Percentiles rank a stretch among this genome's conserved stretches.
Conservation (phyloP, 208 protist genomes). For the Porcisia deanei region DNA sequence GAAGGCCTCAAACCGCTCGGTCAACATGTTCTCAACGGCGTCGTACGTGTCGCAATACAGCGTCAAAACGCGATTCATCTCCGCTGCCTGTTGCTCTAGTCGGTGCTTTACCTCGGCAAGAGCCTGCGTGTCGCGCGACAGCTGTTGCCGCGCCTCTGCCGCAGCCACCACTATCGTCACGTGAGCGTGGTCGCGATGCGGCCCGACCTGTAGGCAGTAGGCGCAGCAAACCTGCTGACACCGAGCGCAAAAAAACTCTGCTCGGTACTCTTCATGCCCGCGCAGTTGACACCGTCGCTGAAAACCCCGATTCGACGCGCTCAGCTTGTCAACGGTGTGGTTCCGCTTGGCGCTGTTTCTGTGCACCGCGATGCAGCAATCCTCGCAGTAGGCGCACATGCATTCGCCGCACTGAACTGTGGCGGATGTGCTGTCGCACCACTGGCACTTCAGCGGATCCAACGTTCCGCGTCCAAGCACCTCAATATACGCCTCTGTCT, state of each 20-base stretch:
- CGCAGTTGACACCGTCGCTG: slow-evolving; percentile 44
- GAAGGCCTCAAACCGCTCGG: slow-evolving; percentile 72
- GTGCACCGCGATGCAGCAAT: slow-evolving; percentile 73
- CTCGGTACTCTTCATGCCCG: slow-evolving; percentile 78
- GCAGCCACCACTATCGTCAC: slow-evolving; percentile 48
- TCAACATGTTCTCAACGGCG: slow-evolving; percentile 61
- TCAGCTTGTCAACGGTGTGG: slow-evolving; percentile 46
- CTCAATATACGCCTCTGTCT: slow-evolving; percentile 52
- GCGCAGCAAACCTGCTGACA: slow-evolving; percentile 84
- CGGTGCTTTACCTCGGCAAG: slow-evolving; percentile 44
- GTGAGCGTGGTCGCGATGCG: slow-evolving; percentile 70
- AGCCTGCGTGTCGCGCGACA: slow-evolving; percentile 48
- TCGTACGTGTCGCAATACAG: slow-evolving; percentile 77
- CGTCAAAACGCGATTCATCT: slow-evolving; percentile 62
- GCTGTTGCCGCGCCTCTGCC: slow-evolving; percentile 56
- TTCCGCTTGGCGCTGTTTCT: slow-evolving; percentile 69
- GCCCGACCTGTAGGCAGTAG: slow-evolving; percentile 84
- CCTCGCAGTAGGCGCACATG: slow-evolving; percentile 66
- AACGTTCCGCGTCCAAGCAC: slow-evolving; percentile 34
- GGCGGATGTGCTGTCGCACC: slow-evolving; percentile 65
- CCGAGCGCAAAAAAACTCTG: slow-evolving; percentile 77
- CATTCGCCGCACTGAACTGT: slow-evolving; percentile 74
- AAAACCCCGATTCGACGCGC: slow-evolving; percentile 41
- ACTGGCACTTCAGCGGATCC: slow-evolving; percentile 61
- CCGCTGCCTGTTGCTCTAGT: slow-evolving; percentile 60